A percentile compares a stretch with the other conserved stretches of the same genome.
Conservation (phyloP, 805 yeast genomes). For the Saturnispora sanitii region DNA sequence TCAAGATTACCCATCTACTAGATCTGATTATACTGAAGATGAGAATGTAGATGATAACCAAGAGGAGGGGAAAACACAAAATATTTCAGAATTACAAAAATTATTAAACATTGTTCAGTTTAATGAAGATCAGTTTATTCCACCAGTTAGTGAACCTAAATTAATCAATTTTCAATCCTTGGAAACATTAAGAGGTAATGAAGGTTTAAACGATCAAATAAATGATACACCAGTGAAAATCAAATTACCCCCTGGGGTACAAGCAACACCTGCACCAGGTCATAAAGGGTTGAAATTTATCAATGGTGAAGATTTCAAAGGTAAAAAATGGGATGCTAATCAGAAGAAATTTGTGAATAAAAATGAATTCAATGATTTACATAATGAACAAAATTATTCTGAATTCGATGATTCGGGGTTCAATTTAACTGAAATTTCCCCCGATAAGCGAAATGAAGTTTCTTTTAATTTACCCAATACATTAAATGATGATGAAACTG, state of each 20-base stretch:
- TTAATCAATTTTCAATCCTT: not conserved
- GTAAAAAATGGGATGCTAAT: slow-evolving; percentile 23
- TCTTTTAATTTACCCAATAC: slow-evolving; percentile 17
- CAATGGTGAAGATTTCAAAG: slow-evolving; percentile 25
- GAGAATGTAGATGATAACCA: slow-evolving; percentile 6
- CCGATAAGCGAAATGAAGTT: slow-evolving; percentile 12
- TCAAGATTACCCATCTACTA: slow-evolving; percentile 9
- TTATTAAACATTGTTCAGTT: slow-evolving; percentile 6
- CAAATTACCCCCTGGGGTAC: slow-evolving; percentile 6
- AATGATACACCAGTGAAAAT: not conserved
- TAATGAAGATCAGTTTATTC: not conserved
- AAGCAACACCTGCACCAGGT: slow-evolving; percentile 9
- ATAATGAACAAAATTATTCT: too few relatives aligned
- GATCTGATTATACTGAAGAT: slow-evolving; percentile 22
- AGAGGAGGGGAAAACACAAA: too few relatives aligned
- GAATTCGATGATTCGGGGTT: too few relatives aligned
- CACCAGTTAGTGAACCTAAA: not conserved
- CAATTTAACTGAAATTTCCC: too few relatives aligned
- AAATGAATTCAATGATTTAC: too few relatives aligned
- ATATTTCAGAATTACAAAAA: slow-evolving; percentile 4
- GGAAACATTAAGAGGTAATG: not conserved
- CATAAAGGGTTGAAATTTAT: slow-evolving; percentile 24
- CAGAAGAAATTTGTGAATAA: slow-evolving; percentile 19
- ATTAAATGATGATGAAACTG: not conserved
- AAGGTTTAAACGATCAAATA: not conserved